Base-by-base conservation (phyloP, 108 stramenopile genomes). In the Bacterosira constricta region DNA sequence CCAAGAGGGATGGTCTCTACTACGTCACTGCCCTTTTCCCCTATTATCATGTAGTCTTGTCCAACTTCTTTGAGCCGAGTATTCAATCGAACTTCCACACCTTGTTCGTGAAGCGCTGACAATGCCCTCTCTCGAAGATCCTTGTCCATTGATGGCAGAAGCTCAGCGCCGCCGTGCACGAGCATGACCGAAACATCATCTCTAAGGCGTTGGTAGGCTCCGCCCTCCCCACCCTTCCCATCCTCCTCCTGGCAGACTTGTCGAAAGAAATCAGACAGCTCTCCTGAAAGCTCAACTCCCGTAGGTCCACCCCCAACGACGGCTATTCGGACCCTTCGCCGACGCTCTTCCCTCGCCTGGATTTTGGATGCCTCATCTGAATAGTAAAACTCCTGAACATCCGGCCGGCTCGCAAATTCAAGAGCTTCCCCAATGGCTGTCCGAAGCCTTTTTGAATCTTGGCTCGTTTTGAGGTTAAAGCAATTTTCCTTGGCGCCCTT, bases 281-380 rank as follows among this genome's bases (percentile, higher is more conserved):
- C 92, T 34, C 89, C 92, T 2, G 83, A 66, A 10, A 88, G 62
- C 61, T 93, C 92, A 11, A 89, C 80, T 0, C 83, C 83, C 10
- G 83, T 84, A 11, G 83, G 79, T 6, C 83, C 83, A 41, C 83
- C 83, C 8, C 83, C 83, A 1, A 84, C 66, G 17, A 84, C 65
- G 1, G 73, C 80, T 25, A 81, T 66, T 17, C 75, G 68, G 34
- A 73, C 55, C 47, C 79, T 75, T 30, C 61, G 44, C 13, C 51
- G 55, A 1, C 76, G 51, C 38, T 81, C 78, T 36, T 32, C 49
- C 20, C 45, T 75, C 10, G 75, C 77, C 66, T 52, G 46, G 5
- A 37, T 26, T 52, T 60, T 52, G 52, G 57, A 44, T 10, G 71
- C 65, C 21, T 65, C 60, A 51, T 55, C 63, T n/a, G 46, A 47